Evolutionary conservation across 1,284 basidiomycete species (phyloP), one percentile per base, ranked within the genome.

Genomic region (Irpex sp.): DNA sequence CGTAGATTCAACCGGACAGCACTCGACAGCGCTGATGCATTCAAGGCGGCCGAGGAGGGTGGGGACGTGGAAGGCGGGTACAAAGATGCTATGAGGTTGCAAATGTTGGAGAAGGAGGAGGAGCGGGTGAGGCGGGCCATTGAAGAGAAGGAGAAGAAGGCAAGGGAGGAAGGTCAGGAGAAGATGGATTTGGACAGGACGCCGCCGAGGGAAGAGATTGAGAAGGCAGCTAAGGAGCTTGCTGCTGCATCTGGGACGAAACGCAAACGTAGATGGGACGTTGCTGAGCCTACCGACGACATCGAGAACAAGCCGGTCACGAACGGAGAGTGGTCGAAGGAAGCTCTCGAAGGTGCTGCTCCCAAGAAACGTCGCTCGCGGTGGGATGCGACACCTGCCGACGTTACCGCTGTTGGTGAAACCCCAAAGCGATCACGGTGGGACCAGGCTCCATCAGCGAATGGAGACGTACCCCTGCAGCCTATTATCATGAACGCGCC

Each of bases 71-170:
- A 95, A 73, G 93, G 94, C 62, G 92, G 92, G 5, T 99, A 99
- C 77, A 96, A 94, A 74, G 96, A 98, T 72, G 93, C 96, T 19
- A 99, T 99, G 97, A 84, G 96, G 68, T 76, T 96, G 70, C 86
- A 93, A 65, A 88, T 91, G 73, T 77, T 99, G 73, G 96, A 99
- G 81, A 89, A 94, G 75, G 97, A 99, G 78, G 97, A 99, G 78
- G 83, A 83, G 70, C 81, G 94, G 62, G 96, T 99, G 21, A 82
- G 85, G 73, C 81, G 87, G 69, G 90, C 91, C 36, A 96, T 96
- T 64, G 89, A 95, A 75, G 94, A 97, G 75, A 94, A 95, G 77
- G 85, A 93, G 77, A 85, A 81, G 73, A 83, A 85, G 74, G 92
- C 93, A 19, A 82, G 88, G 68, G 92, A 93, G 68, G 91, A 94